These are phyloP conservation scores for Cephalotrichum gorgonifer DNA, from an alignment of 2,329 filamentous ascomycete species.

Conservation along the genomic window DNA sequence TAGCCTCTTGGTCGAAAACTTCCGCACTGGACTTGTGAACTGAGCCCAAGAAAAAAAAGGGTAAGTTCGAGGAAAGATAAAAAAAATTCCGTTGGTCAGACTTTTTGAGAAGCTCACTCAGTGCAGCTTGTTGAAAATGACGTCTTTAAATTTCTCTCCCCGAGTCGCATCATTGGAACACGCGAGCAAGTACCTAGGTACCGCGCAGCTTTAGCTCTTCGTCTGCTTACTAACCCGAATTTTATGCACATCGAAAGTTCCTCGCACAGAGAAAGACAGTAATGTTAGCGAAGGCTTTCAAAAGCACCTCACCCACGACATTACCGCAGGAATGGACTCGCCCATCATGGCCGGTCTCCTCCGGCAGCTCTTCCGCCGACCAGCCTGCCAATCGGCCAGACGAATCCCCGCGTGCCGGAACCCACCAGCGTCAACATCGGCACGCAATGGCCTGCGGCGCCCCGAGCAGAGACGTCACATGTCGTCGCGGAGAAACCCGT, in stretches of 20 bases:
- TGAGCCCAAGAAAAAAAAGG: no score
- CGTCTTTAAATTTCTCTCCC: neutral
- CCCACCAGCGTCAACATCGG: conserved; percentile 11
- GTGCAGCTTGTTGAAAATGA: no score
- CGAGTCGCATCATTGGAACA: neutral
- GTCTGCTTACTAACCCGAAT: neutral
- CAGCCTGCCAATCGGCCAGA: conserved; percentile 40
- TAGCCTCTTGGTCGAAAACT: no score
- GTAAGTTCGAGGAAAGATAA: no score
- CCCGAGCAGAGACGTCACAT: conserved; percentile 2
- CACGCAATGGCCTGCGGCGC: conserved; percentile 1
- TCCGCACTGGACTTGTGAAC: no score
- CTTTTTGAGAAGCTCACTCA: no score
- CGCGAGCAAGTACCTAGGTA: neutral
- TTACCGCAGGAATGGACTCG: conserved; percentile 64
- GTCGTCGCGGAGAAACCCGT: neutral
- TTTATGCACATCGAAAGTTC: neutral
- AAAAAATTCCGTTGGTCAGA: no score
- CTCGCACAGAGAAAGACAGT: neutral
- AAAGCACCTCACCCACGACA: neutral
- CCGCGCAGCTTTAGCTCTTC: neutral
- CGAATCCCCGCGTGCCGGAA: conserved; percentile 17
- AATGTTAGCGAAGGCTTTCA: no score
- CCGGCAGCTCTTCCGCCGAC: conserved; percentile 67
- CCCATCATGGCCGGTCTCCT: conserved; percentile 69